Conservation (phyloP, 2,329 filamentous ascomycete genomes). For the Xylaria sp. region DNA sequence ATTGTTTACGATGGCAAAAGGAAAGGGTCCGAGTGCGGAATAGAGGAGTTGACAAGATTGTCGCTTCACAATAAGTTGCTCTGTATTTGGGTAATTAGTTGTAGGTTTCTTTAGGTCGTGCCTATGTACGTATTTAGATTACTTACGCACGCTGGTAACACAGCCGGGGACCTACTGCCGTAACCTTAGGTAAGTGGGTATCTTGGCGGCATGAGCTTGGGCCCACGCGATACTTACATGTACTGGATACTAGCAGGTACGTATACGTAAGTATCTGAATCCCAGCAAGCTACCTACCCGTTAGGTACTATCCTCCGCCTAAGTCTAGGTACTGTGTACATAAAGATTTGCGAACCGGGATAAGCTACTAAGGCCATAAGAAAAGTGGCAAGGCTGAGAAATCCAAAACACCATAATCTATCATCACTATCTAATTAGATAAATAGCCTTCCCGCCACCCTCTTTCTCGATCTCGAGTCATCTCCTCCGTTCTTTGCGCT, state of each 20-base stretch:
- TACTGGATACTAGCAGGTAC: too few relatives aligned
- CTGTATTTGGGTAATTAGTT: conserved; percentile 6
- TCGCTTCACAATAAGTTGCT: conserved; percentile 5
- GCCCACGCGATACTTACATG: neutral
- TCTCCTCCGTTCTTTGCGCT: neutral
- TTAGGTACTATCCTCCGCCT: too few relatives aligned
- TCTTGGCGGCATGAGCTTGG: neutral
- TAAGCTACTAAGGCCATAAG: too few relatives aligned
- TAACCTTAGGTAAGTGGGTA: too few relatives aligned
- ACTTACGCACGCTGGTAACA: neutral
- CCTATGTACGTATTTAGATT: neutral
- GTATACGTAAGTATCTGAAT: too few relatives aligned
- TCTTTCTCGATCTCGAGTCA: neutral
- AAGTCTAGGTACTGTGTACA: neutral
- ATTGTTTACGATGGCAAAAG: conserved; percentile 11
- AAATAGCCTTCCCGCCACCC: conserved; percentile 12
- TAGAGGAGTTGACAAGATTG: neutral
- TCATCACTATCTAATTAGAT: neutral
- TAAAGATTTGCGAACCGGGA: too few relatives aligned
- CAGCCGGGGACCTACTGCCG: neutral
- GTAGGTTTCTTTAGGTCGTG: neutral
- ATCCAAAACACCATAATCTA: conserved; percentile 46
- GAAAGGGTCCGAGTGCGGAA: neutral
- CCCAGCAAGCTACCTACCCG: too few relatives aligned
- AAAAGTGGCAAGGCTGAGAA: conserved; percentile 59